Conservation (phyloP, 805 yeast species). For the Ogataea saltuana region DNA sequence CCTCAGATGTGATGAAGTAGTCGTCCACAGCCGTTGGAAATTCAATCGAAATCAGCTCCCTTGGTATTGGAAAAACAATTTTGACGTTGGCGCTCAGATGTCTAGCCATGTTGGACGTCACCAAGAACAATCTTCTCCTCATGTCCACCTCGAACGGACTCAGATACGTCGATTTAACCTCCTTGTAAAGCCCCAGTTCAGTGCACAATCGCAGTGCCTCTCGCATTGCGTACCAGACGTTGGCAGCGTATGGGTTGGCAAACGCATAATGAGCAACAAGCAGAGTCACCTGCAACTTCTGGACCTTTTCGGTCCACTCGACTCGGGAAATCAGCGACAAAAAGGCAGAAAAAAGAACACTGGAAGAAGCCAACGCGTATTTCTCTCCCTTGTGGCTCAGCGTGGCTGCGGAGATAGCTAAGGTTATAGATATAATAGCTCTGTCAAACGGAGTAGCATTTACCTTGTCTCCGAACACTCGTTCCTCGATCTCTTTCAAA, state of each 20-base stretch:
- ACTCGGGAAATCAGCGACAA: slow-evolving; percentile 9
- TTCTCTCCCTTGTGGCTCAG: slow-evolving; percentile 17
- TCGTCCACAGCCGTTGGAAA: slow-evolving; percentile 19
- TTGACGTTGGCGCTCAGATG: slow-evolving; percentile 16
- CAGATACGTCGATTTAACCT: slow-evolving; percentile 3
- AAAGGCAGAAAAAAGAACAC: slow-evolving; percentile 12
- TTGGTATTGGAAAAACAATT: slow-evolving; percentile 16
- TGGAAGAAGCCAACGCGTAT: slow-evolving; percentile 14
- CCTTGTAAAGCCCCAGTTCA: slow-evolving; percentile 19
- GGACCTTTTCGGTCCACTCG: slow-evolving; percentile 10
- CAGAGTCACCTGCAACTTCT: slow-evolving; percentile 13
- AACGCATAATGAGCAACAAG: slow-evolving; percentile 21
- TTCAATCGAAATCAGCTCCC: slow-evolving; percentile 11
- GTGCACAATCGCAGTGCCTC: slow-evolving; percentile 16
- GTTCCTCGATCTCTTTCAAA: slow-evolving; percentile 8
- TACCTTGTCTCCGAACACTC: slow-evolving; percentile 10
- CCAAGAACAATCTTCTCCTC: slow-evolving; percentile 15
- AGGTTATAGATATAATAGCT: slow-evolving; percentile 10
- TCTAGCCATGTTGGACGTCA: slow-evolving; percentile 15
- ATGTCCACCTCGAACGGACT: slow-evolving; percentile 13
- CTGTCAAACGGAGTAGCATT: slow-evolving; percentile 9
- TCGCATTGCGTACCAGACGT: slow-evolving; percentile 16
- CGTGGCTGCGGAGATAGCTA: slow-evolving; percentile 16
- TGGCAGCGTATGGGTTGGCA: slow-evolving; percentile 22
- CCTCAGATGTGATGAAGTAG: slow-evolving; percentile 14